These are phyloP conservation scores for Daldinia decipiens DNA, from an alignment of 495 filamentous ascomycete genomes.

Conservation along the genomic window DNA sequence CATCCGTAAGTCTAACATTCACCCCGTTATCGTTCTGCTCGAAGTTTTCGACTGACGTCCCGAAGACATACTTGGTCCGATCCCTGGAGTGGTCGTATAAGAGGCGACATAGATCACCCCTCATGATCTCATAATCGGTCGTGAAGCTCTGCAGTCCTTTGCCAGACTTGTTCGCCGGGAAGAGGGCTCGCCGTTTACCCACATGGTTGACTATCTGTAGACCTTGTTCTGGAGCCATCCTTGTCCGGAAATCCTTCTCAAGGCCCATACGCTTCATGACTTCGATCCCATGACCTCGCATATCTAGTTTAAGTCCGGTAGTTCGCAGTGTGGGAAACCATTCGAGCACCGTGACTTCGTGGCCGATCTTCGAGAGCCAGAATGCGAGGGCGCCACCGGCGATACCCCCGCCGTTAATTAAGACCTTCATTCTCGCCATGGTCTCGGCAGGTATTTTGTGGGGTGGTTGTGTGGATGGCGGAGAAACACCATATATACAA, in stretches of 20 bases:
- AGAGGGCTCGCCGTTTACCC: constrained; percentile 54
- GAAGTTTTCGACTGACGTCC: constrained; percentile 46
- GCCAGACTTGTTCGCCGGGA: constrained; percentile 52
- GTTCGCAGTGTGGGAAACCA: constrained; percentile 56
- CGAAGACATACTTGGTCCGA: constrained; percentile 58
- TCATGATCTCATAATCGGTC: constrained; percentile 65
- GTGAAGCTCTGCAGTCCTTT: constrained; percentile 57
- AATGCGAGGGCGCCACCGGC: constrained; percentile 60
- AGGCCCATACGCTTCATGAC: constrained; percentile 65
- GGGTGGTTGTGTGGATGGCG: not conserved
- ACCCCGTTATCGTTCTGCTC: constrained; percentile 43
- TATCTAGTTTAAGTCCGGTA: constrained; percentile 63
- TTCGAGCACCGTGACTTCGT: constrained; percentile 64
- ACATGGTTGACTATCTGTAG: constrained; percentile 54
- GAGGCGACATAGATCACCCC: constrained; percentile 60
- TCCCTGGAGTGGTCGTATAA: constrained; percentile 55
- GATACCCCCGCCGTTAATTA: constrained; percentile 60
- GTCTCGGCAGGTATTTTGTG: not conserved
- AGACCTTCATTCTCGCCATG: constrained; percentile 52
- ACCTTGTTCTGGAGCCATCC: constrained; percentile 53
- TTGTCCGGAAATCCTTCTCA: constrained; percentile 55
- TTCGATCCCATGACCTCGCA: constrained; percentile 58
- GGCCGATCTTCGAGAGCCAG: constrained; percentile 62
- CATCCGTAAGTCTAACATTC: constrained; percentile 54
- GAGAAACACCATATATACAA: not conserved